Evolutionary conservation across 208 protist species (phyloP).

Genomic region (Polymyxa betae): DNA sequence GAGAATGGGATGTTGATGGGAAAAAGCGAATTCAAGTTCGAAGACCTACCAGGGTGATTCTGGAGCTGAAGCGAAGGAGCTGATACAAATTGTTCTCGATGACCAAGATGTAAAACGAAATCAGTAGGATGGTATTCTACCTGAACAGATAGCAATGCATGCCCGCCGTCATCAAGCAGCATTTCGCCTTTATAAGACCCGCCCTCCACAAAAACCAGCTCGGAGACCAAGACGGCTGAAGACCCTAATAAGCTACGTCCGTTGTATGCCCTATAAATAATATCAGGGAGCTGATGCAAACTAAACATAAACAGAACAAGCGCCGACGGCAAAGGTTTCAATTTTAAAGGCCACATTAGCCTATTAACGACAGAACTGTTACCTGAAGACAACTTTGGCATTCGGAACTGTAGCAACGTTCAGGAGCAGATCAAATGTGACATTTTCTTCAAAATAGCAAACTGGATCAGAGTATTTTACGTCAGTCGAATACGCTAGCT

Average conservation of each 20-base stretch:
- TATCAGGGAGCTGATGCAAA: background rate
- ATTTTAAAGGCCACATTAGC: background rate
- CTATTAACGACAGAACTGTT: background rate
- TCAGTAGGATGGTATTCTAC: conserved; percentile 12
- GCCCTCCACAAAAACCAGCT: conserved; percentile 43
- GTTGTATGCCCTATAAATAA: background rate
- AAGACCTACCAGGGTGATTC: background rate
- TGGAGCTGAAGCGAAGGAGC: background rate
- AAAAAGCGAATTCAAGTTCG: no score
- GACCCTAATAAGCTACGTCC: background rate
- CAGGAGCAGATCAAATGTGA: background rate
- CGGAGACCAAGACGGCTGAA: background rate
- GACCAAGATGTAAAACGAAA: background rate
- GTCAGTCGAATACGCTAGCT: background rate
- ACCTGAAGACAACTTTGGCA: background rate
- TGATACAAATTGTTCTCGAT: background rate
- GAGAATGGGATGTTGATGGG: no score
- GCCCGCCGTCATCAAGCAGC: background rate
- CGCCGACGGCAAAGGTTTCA: background rate
- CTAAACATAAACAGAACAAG: background rate
- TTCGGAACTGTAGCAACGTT: background rate
- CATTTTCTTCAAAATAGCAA: background rate
- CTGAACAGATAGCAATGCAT: background rate
- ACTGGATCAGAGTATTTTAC: background rate
- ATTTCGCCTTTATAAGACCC: background rate